Evolutionary conservation across 352 stramenopile species (phyloP), one percentile per base, ranked within the genome.

Genomic region (Pythium periplocum): DNA sequence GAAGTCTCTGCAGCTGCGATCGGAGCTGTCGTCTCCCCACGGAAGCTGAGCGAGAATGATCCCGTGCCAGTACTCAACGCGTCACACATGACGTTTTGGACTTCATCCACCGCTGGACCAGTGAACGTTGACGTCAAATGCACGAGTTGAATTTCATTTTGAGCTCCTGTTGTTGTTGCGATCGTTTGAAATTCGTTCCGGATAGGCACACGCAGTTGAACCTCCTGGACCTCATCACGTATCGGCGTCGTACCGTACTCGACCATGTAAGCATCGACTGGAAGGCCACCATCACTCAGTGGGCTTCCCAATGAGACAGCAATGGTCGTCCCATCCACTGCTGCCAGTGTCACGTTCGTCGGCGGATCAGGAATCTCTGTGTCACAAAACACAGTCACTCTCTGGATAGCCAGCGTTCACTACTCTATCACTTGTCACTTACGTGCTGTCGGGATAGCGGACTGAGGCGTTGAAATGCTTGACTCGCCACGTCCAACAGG

Each of bases 21-120:
- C 9, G 81, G 84, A 6, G 79, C 77, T 4, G 93, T 98, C 11
- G 78, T 97, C 45, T 95, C 78, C 3, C 87, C 91, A n/a, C 78
- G 42, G 34, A 98, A 97, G 2, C 47, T 71, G 3, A 96, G 59
- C 0, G 73, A 73, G 64, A 99, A 98, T 30, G 69, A 82, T 4
- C 95, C 95, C 0, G 53, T 69, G 3, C 50, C 78, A 0, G 57
- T 51, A 42, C 76, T 90, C 36, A 68, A 79, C 6, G 90, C 93
- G 61, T 98, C 95, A 56, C 96, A 99, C 4, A 68, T 78, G 39
- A 98, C 78, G 31, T 76, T 64, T 68, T 99, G 95, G 2, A 96
- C 68, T 71, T 98, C 94, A 30, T 59, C 79, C 5, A 55, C 53
- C 5, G 64, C 35, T 30, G 73, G 55, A 8, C 83, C 78, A 11